Evolutionary conservation across 2,329 filamentous ascomycete genomes (phyloP), one percentile per base, ranked within the genome.

Genomic region (Clonostachys rosea): DNA sequence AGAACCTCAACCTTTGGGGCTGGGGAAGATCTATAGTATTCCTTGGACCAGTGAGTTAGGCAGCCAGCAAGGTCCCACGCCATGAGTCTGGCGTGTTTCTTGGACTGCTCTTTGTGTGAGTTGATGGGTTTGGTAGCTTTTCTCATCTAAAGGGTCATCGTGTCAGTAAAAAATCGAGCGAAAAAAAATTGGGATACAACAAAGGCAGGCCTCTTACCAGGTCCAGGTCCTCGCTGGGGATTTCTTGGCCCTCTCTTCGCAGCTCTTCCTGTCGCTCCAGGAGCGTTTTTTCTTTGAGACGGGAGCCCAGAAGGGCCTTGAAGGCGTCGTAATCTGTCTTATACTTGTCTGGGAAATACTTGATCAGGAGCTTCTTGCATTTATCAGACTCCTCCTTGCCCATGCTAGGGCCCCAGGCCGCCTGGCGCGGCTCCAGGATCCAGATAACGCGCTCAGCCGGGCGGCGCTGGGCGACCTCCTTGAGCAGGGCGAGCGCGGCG

Each of bases 1-100:
- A 64, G 62, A 35, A 68, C 56, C 46, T 61, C 65, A 36, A 60
- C 58, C 9, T 30, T 30, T 12, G 47, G 40, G 2, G 46, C 40
- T 30, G 8, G 8, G 8, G 24, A 30, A 9, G 24, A 30, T 30
- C 8, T 30, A 30, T 30, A 30, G 4, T 30, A 10, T 30, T 30
- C 24, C 6, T 47, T 40, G 8, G 49, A 46, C 56, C 56, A 58
- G 17, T 49, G 34, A 11, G 47, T 43, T 14, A 58, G 43, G 37
- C 54, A 54, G 1, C 46, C 48, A n/a, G 47, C 52, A 41, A 55
- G 51, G 18, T 58, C 56, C 49, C 53, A 51, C 9, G 54, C 56
- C 44, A 50, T 50, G 10, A 58, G 56, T 9, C 37, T 41, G 37
- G 47, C 52, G 36, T 58, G 56, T 10, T 30, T 30, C 24, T 30